These are phyloP conservation scores for Leccinum arenicola DNA, from an alignment of 768 basidiomycete species.

Conservation along the genomic window DNA sequence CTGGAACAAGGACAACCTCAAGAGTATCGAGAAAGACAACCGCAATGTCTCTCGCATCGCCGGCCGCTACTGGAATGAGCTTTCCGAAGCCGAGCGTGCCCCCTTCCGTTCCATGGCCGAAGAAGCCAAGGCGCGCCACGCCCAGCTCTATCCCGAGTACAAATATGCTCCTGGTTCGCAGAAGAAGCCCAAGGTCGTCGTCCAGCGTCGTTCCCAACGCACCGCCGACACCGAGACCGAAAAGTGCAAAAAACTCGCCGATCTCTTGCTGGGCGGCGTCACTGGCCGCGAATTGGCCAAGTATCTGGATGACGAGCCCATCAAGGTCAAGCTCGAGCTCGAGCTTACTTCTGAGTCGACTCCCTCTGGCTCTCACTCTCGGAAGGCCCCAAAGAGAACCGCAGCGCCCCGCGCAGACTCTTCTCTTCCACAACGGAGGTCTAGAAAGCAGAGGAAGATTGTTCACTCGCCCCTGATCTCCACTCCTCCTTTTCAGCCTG, in stretches of 20 bases:
- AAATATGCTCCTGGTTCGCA: slow-evolving; percentile 54
- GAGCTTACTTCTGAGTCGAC: background rate
- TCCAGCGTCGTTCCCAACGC: slow-evolving; percentile 35
- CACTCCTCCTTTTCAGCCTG: background rate
- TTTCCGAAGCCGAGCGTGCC: slow-evolving; percentile 44
- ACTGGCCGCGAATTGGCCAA: slow-evolving; percentile 30
- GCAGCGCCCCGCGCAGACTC: slow-evolving; percentile 1
- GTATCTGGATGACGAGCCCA: slow-evolving; percentile 15
- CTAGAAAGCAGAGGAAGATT: slow-evolving; percentile 5
- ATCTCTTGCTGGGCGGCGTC: slow-evolving; percentile 34
- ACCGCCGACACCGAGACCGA: slow-evolving; percentile 34
- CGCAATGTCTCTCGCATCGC: slow-evolving; percentile 71
- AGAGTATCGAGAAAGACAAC: slow-evolving; percentile 62
- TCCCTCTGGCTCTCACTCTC: background rate
- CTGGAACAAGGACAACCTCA: slow-evolving; percentile 48
- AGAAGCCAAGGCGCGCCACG: slow-evolving; percentile 46
- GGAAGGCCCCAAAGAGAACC: slow-evolving; percentile 10
- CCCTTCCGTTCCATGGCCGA: slow-evolving; percentile 48
- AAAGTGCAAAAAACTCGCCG: slow-evolving; percentile 39
- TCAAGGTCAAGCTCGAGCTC: background rate
- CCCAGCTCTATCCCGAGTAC: slow-evolving; percentile 53
- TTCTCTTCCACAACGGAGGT: slow-evolving; percentile 3
- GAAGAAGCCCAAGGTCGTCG: slow-evolving; percentile 20
- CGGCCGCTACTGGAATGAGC: slow-evolving; percentile 63
- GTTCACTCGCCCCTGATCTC: background rate